Evolutionary conservation across 83 land plant species (phyloP), one percentile per base, ranked within the genome.

Genomic region (Picea abies): DNA sequence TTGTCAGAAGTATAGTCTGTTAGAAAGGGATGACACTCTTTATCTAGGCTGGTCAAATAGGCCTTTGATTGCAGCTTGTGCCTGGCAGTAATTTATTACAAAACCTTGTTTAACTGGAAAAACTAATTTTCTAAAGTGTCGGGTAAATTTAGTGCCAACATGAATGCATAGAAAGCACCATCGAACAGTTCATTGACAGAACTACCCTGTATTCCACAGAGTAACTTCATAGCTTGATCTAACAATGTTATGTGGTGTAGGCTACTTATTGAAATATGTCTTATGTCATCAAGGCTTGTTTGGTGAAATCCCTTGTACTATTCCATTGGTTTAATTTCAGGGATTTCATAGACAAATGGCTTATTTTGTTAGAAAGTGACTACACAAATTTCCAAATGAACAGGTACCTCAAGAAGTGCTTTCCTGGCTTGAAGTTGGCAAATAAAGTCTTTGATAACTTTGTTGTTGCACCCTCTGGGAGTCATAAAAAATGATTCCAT

Each of bases 11-110:
- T 94, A 94, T 79, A 86, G 80, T n/a, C 88, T 92, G 26, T 84
- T 85, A 47, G 95, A 94, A 67, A 84, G 82, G 76, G 90, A 89
- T 79, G 93, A 90, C 7, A 87, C 89, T 32, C 79, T 94, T 17
- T 92, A 87, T 80, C 88, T 94, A 72, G 96, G 96, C 52, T 94
- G 96, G 96, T 82, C 58, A 84, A 60, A 88, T 44, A 89, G 92
- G 82, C 32, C 80, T 70, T 76, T 92, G 71, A 86, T 94, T 37
- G 84, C 85, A 5, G 84, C 94, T 41, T 84, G 82, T 76, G 96
- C 95, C 15, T 93, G 94, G 94, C n/a, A 85, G 75, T 91, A 84
- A 88, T 76, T 76, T 56, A 17, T 16, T 25, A 14, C 12, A 23
- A 3, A 71, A 39, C 47, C 20, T 5, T n/a, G n/a, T 23, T n/a